Evolutionary conservation across 2,329 filamentous ascomycete species (phyloP), one percentile per base, ranked within the genome.

Genomic region (Tothia fuscella): DNA sequence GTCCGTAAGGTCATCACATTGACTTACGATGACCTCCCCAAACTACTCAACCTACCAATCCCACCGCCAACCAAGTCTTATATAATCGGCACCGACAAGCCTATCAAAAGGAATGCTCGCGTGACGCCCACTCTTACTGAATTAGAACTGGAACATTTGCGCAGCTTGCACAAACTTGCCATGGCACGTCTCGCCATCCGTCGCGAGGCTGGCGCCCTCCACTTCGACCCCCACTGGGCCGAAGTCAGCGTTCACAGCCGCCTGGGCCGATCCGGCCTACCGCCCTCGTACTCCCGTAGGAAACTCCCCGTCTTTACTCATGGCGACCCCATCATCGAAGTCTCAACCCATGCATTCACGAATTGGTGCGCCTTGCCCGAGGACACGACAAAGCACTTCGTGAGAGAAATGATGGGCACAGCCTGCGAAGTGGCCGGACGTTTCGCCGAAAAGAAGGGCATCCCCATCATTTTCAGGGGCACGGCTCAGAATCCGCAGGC

Each of bases 401-500:
- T 66, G 55, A 47, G 58, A 59, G 62, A 71, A 38, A 49, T 64
- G 26, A 80, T 80, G 76, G 56, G 76, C 45, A 54, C 78, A 17
- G 74, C 70, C 13, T 64, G 66, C 42, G 63, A 68, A 37, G 56
- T 67, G n/a, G 67, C 64, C 6, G 71, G 63, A 12, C 49, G 54
- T 10, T 76, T 70, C 70, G 71, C 68, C 48, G 54, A 56, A n/a
- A 64, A 70, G 31, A 61, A 71, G 14, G 55, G 61, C 6, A 66
- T 76, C 21, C 71, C 72, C 0, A 60, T 63, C 34, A 61, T 71
- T 38, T 74, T 65, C 49, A 56, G 64, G 47, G 68, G 68, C 49
- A 58, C 59, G 3, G 49, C 53, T 21, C 51, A 52, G 16, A 53
- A n/a, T 28, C 52, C 2, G 26, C 17, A 37, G 5, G 28, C 17